Evolutionary conservation across 116 monocot species (phyloP).

Genomic region (Trichopus zeylanicus): DNA sequence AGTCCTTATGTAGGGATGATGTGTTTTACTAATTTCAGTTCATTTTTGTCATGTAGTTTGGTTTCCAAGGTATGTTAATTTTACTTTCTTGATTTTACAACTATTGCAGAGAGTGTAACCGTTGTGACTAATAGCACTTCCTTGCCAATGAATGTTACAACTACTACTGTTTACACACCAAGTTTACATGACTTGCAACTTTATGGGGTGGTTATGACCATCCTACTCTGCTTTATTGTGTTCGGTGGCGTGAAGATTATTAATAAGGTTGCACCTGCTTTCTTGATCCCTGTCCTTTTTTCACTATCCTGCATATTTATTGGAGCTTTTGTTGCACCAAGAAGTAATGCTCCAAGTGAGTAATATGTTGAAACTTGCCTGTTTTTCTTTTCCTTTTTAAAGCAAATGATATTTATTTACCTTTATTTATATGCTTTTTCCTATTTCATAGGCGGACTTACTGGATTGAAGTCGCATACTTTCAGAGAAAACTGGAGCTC

Average conservation of each 20-base stretch:
- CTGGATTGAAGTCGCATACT: constrained; percentile 62
- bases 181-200: constrained; percentile 90
- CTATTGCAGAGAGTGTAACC: constrained; percentile 65
- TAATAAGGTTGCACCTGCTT: constrained; percentile 89
- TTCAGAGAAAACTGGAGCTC: constrained; percentile 84
- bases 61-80: not conserved
- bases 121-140: constrained; percentile 45
- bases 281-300: constrained; percentile 79
- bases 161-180: constrained; percentile 56
- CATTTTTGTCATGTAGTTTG: not conserved
- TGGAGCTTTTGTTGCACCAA: constrained; percentile 71
- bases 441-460: constrained; percentile 86
- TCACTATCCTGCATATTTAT: constrained; percentile 91
- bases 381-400: not conserved
- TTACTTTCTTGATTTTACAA: not conserved
- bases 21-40: too few species aligned
- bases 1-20: too few species aligned
- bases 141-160: constrained; percentile 33
- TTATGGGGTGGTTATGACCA: constrained; percentile 80
- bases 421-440: too few species aligned
- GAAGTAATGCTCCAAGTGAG: constrained; percentile 72
- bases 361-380: constrained; percentile 1
- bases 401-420: not conserved
- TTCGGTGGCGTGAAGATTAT: constrained; percentile 98
- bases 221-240: constrained; percentile 88